Evolutionary conservation across 148 eudicot species (phyloP).

Genomic region (Cornus controversa): DNA sequence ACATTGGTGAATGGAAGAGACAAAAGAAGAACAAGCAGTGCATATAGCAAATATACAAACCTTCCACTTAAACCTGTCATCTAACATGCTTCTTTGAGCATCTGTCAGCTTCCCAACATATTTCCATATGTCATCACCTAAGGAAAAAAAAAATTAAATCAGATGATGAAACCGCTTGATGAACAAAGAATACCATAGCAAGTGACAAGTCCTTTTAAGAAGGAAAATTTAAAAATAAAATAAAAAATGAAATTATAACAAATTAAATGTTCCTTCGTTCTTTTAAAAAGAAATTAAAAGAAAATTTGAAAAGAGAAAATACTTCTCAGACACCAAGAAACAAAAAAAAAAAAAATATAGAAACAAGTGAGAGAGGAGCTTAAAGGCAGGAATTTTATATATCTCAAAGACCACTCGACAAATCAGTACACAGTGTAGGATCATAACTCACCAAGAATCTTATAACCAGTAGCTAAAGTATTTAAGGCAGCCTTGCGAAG

Average conservation of each 20-base stretch:
- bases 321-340: conserved; percentile 3
- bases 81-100: conserved; percentile 95
- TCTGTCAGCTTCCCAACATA: conserved; percentile 88
- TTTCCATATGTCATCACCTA: conserved; percentile 98
- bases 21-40: not conserved
- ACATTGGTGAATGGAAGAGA: conserved; percentile 11
- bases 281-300: not conserved
- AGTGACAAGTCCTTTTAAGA: no score
- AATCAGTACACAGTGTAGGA: not conserved
- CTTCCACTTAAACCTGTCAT: conserved; percentile 96
- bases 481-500: conserved; percentile 89
- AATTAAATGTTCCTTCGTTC: not conserved
- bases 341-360: not conserved
- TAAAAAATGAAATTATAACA: no score
- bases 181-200: not conserved
- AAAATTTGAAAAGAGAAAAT: not conserved
- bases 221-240: not conserved
- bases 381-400: not conserved
- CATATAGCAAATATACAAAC: conserved; percentile 23
- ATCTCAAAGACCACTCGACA: conserved; percentile 4
- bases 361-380: no score
- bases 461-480: conserved; percentile 82
- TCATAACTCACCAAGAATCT: conserved; percentile 74
- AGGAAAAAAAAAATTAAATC: not conserved
- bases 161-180: not conserved